Conservation (phyloP, 1,284 basidiomycete genomes). For the Rhodotorula mucilaginosa region DNA sequence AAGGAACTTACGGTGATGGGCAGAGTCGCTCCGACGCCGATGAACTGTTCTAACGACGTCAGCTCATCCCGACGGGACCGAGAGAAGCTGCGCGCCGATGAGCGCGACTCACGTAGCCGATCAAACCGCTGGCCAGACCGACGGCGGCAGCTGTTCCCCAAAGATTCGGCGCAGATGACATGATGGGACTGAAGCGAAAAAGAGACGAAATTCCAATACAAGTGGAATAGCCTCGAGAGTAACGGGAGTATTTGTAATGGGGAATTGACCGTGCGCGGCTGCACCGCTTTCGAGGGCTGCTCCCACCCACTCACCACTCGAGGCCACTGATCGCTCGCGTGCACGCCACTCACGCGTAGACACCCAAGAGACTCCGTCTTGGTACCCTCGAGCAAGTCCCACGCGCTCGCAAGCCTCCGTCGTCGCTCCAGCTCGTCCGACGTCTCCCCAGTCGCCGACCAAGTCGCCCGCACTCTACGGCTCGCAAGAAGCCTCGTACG, state of each 20-base stretch:
- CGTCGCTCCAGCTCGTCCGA: conserved; percentile 4
- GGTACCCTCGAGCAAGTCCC: not conserved
- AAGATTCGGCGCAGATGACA: conserved; percentile 4
- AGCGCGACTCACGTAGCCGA: conserved; percentile 32
- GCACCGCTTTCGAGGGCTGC: not conserved
- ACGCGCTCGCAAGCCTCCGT: conserved; percentile 3
- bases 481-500: not conserved
- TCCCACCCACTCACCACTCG: not conserved
- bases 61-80: not conserved
- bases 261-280: not conserved
- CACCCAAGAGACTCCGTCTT: not conserved
- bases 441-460: not conserved
- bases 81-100: no score
- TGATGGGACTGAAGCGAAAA: not conserved
- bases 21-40: conserved; percentile 35
- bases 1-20: conserved; percentile 28
- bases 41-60: conserved; percentile 8
- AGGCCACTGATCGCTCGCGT: not conserved
- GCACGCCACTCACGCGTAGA: not conserved
- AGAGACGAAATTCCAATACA: not conserved
- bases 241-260: not conserved
- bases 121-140: conserved; percentile 21
- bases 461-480: not conserved
- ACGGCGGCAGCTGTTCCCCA: conserved; percentile 37
- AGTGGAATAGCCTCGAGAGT: no score